phyloP scores from a whole-genome alignment of 78 protist species.

The Dictyostelium purpureum region DNA sequence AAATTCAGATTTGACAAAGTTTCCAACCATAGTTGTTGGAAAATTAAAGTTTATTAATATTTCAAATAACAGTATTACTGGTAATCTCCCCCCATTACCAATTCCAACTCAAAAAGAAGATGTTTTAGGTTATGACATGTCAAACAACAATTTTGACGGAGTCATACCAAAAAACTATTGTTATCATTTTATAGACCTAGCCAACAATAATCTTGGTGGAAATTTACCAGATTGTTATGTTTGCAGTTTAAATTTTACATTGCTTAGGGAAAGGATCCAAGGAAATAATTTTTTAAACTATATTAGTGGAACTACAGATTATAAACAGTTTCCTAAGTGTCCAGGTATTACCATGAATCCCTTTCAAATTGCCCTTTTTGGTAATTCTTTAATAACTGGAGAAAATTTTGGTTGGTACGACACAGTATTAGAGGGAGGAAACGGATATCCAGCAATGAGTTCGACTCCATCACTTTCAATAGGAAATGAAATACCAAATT shows the following conservation, averaged over 20 bases:
- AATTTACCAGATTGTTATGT: neutral
- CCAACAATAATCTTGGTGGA: neutral
- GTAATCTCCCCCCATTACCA: neutral
- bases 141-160: neutral
- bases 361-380: neutral
- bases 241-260: neutral
- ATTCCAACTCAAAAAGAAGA: neutral
- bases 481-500: neutral
- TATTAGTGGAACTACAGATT: too few species aligned
- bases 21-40: neutral
- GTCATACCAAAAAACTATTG: neutral
- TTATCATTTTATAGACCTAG: neutral
- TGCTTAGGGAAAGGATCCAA: neutral
- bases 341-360: neutral
- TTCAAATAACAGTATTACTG: neutral
- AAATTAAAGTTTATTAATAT: neutral
- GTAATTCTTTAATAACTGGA: neutral
- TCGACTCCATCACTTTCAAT: neutral
- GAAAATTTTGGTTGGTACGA: slow-evolving; percentile 12
- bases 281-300: neutral
- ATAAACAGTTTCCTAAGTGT: neutral
- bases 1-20: neutral
- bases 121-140: neutral
- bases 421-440: too few species aligned
- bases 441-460: too few species aligned